Evolutionary conservation across 805 yeast species (phyloP).

Genomic region (Pichia californica): DNA sequence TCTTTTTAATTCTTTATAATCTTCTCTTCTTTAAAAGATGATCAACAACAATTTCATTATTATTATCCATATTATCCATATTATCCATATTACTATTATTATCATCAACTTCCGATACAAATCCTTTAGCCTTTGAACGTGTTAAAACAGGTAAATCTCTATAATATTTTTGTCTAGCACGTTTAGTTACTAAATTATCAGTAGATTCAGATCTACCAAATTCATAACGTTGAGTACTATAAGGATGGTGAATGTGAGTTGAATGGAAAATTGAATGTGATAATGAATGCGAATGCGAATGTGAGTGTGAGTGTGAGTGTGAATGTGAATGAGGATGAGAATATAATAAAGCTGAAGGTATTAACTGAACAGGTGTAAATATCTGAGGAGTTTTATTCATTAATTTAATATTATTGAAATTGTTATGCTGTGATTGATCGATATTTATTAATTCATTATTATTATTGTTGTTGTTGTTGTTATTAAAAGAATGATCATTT

Average conservation of each 20-base stretch:
- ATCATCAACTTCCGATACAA: not conserved
- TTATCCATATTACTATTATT: not conserved
- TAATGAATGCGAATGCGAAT: not conserved
- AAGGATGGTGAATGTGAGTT: too few species aligned
- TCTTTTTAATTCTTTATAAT: not conserved
- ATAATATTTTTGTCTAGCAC: slow-evolving; percentile 9
- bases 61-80: slow-evolving; percentile 2
- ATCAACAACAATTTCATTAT: too few species aligned
- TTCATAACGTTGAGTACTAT: slow-evolving; percentile 6
- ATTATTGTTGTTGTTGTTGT: slow-evolving; percentile 1
- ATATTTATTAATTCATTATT: slow-evolving; percentile 1
- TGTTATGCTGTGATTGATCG: slow-evolving; percentile 1
- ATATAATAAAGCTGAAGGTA: slow-evolving; percentile 2
- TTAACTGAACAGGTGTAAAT: slow-evolving; percentile 15
- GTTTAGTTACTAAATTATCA: slow-evolving; percentile 2
- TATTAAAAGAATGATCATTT: not conserved
- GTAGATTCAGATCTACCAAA: slow-evolving; percentile 5
- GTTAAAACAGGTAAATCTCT: slow-evolving; percentile 13
- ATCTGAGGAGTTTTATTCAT: slow-evolving; percentile 14
- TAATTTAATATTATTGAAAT: slow-evolving; percentile 1
- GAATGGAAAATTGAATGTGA: too few species aligned
- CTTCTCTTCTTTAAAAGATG: not conserved
- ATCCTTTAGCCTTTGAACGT: slow-evolving; percentile 14
- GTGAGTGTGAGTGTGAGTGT: slow-evolving; percentile 3
- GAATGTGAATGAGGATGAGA: not conserved